Conservation (phyloP, 2,329 filamentous ascomycete genomes). For the Phaeophleospora eucalypticola region DNA sequence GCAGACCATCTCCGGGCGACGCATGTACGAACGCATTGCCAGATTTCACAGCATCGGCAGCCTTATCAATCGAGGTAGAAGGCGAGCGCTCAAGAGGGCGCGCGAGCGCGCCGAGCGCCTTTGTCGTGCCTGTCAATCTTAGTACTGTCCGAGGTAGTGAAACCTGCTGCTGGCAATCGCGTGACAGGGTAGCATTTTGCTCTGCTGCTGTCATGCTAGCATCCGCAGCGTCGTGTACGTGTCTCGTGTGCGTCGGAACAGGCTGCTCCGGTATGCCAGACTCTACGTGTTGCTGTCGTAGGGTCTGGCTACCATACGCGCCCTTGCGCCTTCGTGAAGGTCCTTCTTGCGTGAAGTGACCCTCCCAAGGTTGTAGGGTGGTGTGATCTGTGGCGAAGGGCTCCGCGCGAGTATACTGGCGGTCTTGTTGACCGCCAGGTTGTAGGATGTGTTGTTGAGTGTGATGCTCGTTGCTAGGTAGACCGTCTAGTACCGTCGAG, state of each 20-base stretch:
- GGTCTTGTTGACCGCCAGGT: not conserved
- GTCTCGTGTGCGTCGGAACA: slow-evolving; percentile 21
- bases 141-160: slow-evolving; percentile 14
- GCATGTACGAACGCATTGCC: not conserved
- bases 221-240: slow-evolving; percentile 16
- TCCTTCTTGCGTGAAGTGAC: not conserved
- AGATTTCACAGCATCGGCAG: slow-evolving; percentile 1
- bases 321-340: not conserved
- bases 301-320: not conserved
- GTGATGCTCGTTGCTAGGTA: not conserved
- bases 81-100: slow-evolving; percentile 3
- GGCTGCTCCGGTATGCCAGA: slow-evolving; percentile 3
- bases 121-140: slow-evolving; percentile 16
- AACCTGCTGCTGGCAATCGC: not conserved
- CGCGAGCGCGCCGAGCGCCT: slow-evolving; percentile 16
- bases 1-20: not conserved
- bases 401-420: not conserved
- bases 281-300: not conserved
- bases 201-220: slow-evolving; percentile 4
- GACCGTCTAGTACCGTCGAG: slow-evolving; percentile 1
- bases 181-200: not conserved
- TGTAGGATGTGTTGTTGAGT: not conserved
- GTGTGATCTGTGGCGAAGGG: not conserved
- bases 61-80: slow-evolving; percentile 9
- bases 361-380: not conserved